Conservation (phyloP, 2,329 filamentous ascomycete species). For the Aureobasidium uvarum region DNA sequence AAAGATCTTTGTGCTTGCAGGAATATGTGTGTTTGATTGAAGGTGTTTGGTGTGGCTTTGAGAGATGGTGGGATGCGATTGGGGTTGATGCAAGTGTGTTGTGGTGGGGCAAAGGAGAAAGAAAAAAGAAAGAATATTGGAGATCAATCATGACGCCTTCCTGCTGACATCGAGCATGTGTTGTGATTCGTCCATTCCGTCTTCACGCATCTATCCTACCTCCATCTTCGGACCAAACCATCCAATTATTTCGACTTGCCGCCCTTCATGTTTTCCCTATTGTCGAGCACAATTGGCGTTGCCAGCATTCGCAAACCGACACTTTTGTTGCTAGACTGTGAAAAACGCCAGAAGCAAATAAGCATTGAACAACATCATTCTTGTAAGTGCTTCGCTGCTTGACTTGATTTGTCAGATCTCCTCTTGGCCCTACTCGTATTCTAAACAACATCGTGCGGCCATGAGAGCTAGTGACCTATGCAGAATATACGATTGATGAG, state of each 20-base stretch:
- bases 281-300: background rate
- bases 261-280: background rate
- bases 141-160: background rate
- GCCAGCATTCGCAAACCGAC: background rate
- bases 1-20: background rate
- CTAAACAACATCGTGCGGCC: background rate
- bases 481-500: background rate
- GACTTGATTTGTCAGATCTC: background rate
- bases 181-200: background rate
- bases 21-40: background rate
- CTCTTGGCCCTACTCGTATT: background rate
- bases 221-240: background rate
- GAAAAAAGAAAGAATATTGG: background rate
- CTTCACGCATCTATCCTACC: background rate
- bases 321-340: background rate
- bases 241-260: background rate
- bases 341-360: background rate
- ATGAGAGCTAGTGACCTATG: background rate
- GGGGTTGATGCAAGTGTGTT: background rate
- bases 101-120: slow-evolving; percentile 1
- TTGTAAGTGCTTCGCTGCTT: background rate
- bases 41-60: background rate
- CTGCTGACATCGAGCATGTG: background rate
- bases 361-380: too few relatives aligned
- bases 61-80: background rate